Percentiles rank a stretch among this genome's conserved stretches.
phyloP scores from a whole-genome alignment of 768 basidiomycete genomes.

The Boletus patriciae region DNA sequence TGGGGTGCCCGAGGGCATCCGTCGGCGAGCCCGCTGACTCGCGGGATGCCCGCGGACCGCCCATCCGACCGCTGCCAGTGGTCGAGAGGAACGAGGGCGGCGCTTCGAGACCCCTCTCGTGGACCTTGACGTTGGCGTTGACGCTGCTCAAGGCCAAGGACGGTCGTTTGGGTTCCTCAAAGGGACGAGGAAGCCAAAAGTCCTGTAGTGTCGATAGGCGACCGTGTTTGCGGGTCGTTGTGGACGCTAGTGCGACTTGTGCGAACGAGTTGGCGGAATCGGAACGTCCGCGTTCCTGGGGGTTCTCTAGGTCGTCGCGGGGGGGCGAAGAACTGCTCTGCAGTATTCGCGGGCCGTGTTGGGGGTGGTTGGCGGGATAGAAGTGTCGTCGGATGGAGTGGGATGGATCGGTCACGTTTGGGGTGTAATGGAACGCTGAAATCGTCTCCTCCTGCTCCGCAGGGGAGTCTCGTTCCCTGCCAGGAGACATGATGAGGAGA shows the following conservation, averaged over 20 bases:
- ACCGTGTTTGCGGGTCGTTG: background rate
- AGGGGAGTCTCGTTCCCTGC: background rate
- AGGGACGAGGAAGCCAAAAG: conserved; percentile 20
- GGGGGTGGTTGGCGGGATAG: background rate
- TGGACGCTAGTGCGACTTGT: conserved; percentile 21
- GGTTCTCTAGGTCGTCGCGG: background rate
- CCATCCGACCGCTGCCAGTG: background rate
- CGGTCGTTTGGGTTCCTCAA: conserved; percentile 11
- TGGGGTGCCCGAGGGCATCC: background rate
- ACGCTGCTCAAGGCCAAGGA: background rate
- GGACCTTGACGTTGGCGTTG: conserved; percentile 10
- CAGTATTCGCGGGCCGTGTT: background rate
- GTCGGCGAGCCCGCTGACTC: background rate
- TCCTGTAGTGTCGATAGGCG: conserved; percentile 19
- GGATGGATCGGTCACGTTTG: background rate
- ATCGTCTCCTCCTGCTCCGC: conserved; percentile 6
- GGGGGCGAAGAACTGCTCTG: background rate
- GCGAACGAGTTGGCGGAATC: conserved; percentile 16
- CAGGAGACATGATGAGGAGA: conserved; percentile 22
- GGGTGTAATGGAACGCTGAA: background rate
- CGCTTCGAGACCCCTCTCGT: conserved; percentile 20
- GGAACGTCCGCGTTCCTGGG: conserved; percentile 5
- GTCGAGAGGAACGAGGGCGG: conserved; percentile 6
- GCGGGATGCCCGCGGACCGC: background rate
- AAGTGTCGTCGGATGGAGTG: conserved; percentile 2